Base-by-base conservation (phyloP, 208 protist species). In the Zelonia costaricensis region DNA sequence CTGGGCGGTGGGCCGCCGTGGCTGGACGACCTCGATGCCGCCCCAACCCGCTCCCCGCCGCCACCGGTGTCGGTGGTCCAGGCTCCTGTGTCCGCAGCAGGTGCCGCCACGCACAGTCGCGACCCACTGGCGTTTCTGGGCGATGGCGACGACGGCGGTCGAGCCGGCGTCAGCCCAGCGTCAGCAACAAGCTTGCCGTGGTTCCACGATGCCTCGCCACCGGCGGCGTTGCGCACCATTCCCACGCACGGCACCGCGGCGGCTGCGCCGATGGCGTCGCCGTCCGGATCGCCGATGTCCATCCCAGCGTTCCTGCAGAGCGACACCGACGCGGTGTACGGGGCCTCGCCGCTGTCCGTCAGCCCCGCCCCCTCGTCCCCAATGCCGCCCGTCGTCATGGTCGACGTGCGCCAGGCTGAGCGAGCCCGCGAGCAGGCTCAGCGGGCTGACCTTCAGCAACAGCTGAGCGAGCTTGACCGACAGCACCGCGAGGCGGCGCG, bases 281-380 rank as follows among this genome's bases (percentile, higher is more conserved):
- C 31, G 0, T 20, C 51, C 16, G 36, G 35, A 4, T 44, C 23
- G 1, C 16, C 57, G 12, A 16, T 57, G 28, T 7, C 15, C n/a
- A 8, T 62, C 6, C 64, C 64, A 2, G 55, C 35, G 0, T 60
- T 71, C 39, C 30, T 71, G 23, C 55, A n/a, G 6, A 40, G 44
- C 12, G 56, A 54, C 10, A 23, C 4, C 23, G 36, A 44, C 35
- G 5, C 20, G 5, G 15, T 15, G 18, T 12, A 3, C 7, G n/a
- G 2, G 33, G 9, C 22, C 5, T n/a, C 36, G 35, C 1, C 18
- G 18, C n/a, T 22, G n/a, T 45, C 48, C n/a, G 10, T 16, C 44
- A 52, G 4, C 57, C n/a, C n/a, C n/a, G n/a, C n/a, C n/a, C n/a
- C n/a, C n/a, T n/a, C n/a, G n/a, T n/a, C n/a, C n/a, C n/a, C n/a